Conservation (phyloP, 257 asterid genomes). For the Jacaranda copaia region DNA sequence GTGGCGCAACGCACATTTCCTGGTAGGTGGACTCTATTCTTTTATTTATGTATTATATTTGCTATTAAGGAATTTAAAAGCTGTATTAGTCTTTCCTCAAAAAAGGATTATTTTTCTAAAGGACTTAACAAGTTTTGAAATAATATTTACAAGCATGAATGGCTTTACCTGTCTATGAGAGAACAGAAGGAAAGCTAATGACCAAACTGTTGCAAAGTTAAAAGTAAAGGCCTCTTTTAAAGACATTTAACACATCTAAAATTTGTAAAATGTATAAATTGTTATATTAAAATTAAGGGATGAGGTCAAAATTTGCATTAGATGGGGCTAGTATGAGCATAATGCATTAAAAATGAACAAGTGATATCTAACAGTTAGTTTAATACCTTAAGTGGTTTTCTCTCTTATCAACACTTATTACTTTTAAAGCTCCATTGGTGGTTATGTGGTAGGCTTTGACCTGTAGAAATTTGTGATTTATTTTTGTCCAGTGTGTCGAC, state of each 20-base stretch:
- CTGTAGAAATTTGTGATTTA: too few species aligned
- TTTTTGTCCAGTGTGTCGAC: too few species aligned
- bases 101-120: background rate
- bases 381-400: background rate
- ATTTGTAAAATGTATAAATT: background rate
- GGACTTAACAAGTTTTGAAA: background rate
- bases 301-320: background rate
- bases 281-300: background rate
- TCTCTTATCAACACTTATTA: background rate
- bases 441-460: background rate
- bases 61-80: too few species aligned
- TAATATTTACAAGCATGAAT: background rate
- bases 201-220: background rate
- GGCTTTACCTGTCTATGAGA: background rate
- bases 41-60: too few species aligned
- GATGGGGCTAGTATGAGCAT: background rate
- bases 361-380: background rate
- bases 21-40: too few species aligned
- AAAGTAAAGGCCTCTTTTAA: background rate
- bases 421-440: background rate
- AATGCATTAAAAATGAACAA: background rate
- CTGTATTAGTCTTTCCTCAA: background rate
- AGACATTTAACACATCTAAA: background rate
- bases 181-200: background rate
- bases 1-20: too few species aligned